A percentile compares a stretch with the other conserved stretches of the same genome.
These are phyloP conservation scores for Ganoderma resinaceum DNA, from an alignment of 1,284 basidiomycete genomes.

Conservation along the genomic window DNA sequence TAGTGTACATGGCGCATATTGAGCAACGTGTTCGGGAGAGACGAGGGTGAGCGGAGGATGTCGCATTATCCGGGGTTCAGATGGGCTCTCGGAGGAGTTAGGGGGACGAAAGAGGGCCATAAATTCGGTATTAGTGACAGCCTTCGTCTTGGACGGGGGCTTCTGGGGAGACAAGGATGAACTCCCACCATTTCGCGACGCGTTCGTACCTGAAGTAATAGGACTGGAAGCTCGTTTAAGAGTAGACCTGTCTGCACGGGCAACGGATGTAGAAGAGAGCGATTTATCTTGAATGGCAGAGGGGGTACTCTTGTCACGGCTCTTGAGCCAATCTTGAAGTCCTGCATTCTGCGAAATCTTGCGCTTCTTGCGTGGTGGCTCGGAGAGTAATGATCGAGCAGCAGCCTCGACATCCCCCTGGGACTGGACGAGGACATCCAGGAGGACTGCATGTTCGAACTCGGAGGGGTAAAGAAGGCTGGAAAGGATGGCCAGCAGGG, in stretches of 20 bases:
- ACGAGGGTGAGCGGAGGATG: conserved; percentile 61
- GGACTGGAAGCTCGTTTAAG: not conserved
- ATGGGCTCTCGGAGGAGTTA: conserved; percentile 43
- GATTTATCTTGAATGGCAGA: not conserved
- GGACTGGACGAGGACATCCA: conserved; percentile 67
- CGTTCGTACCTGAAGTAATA: too few species aligned
- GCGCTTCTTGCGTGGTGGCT: conserved; percentile 44
- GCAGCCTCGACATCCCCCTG: conserved; percentile 70
- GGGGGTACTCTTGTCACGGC: not conserved
- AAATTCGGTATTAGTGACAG: conserved; percentile 38
- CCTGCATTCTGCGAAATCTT: conserved; percentile 46
- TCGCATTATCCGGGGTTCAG: conserved; percentile 39
- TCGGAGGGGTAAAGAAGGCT: conserved; percentile 58
- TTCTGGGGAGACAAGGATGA: conserved; percentile 27
- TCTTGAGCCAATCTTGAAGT: conserved; percentile 62
- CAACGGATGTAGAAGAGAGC: not conserved
- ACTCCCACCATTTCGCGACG: not conserved
- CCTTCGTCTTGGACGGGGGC: conserved; percentile 39
- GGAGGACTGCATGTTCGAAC: conserved; percentile 49
- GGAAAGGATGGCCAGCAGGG: conserved; percentile 66
- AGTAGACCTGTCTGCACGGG: too few species aligned
- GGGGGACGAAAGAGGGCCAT: conserved; percentile 63
- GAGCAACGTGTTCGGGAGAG: conserved; percentile 64
- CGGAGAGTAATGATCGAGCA: conserved; percentile 44
- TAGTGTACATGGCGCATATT: conserved; percentile 81